Evolutionary conservation across 805 yeast species (phyloP).

Genomic region (Lipomyces spencermartinsiae): DNA sequence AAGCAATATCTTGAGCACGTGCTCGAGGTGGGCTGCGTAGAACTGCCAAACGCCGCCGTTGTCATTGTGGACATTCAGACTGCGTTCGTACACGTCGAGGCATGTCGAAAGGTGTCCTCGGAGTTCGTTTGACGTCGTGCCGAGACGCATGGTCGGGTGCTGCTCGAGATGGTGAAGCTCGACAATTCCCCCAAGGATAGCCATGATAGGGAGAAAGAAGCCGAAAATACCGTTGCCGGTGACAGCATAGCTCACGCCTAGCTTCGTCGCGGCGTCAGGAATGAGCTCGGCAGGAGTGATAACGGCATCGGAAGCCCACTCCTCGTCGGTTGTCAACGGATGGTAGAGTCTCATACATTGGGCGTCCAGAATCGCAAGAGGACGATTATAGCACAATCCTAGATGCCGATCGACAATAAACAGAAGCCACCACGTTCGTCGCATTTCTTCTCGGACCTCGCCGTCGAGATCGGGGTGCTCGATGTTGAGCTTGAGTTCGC

Average conservation of each 20-base stretch:
- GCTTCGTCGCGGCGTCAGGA: constrained; percentile 8
- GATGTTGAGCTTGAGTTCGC: constrained; percentile 44
- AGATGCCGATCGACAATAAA: constrained; percentile 51
- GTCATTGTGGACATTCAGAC: constrained; percentile 7
- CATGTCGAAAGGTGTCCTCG: constrained; percentile 18
- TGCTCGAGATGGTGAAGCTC: constrained; percentile 40
- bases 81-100: constrained; percentile 20
- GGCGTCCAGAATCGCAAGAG: constrained; percentile 45
- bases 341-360: constrained; percentile 45
- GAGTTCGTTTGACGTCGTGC: constrained; percentile 13
- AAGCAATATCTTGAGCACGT: constrained; percentile 42
- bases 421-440: constrained; percentile 53
- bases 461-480: constrained; percentile 40
- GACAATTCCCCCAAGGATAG: constrained; percentile 46
- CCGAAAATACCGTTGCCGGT: constrained; percentile 50
- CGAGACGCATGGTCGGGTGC: constrained; percentile 39
- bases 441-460: constrained; percentile 49
- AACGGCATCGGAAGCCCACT: constrained; percentile 42
- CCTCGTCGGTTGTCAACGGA: constrained; percentile 44
- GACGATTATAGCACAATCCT: constrained; percentile 49
- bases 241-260: constrained; percentile 42
- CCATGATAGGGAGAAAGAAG: constrained; percentile 48
- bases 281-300: constrained; percentile 15
- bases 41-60: constrained; percentile 27
- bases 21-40: constrained; percentile 32